Evolutionary conservation across 2,329 filamentous ascomycete species (phyloP), one percentile per base, ranked within the genome.

Genomic region (Aspergillus sp.): DNA sequence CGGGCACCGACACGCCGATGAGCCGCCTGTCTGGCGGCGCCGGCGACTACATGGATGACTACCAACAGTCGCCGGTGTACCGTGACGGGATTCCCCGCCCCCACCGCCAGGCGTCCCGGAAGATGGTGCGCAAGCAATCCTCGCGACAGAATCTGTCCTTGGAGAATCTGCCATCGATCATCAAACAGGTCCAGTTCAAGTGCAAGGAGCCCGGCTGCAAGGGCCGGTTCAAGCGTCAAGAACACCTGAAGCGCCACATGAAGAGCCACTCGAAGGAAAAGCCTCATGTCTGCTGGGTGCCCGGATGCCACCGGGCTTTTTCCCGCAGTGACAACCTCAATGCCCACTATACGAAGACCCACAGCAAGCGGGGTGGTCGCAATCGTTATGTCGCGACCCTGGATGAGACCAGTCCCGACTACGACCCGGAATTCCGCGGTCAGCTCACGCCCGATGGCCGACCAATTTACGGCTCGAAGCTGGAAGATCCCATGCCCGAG

Each of bases 161-260:
- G 14, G 71, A 73, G 47, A 71, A 69, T 46, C 52, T 74, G 3
- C 71, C 71, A 0, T 58, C 68, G 0, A 69, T 72, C 41, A 73
- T 74, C 42, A 71, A 71, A 46, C 67, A 73, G 62, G 67, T 77
- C 2, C 69, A 71, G 31, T 72, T 75, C 59, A 67, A 69, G 56
- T 74, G 76, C 65, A 68, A 70, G 38, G 69, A 72, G 44, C 67
- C 70, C 2, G 74, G 72, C 6, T 78, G 76, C 58, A 70, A 70
- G 50, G 72, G 72, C 6, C 71, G 71, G 4, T 80, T 80, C 61
- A 76, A 77, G 64, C 64, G 78, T 45, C 74, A 77, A 54, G 77
- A 80, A 56, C 77, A 79, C 52, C 63, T 79, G 16, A 78, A 78
- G 64, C 65, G 77, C 10, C 78, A 80, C 58, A 73, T 75, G 65